Evolutionary conservation across 2,329 filamentous ascomycete species (phyloP).

Genomic region (Diaporthe sp.): DNA sequence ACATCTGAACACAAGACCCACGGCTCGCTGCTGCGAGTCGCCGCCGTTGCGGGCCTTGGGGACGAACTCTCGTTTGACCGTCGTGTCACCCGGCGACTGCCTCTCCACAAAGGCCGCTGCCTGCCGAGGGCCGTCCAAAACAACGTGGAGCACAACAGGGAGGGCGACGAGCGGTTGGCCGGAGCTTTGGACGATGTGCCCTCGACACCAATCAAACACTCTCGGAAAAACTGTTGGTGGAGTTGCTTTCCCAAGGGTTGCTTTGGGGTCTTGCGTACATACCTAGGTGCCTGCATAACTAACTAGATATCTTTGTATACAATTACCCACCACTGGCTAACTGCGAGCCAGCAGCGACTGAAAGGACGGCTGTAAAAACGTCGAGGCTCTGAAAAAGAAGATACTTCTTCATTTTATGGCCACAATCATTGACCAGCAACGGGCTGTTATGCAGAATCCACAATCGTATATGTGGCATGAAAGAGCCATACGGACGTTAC

Average conservation of each 20-base stretch:
- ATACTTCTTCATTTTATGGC: neutral
- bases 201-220: too few relatives aligned
- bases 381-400: neutral
- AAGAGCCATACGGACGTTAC: neutral
- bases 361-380: neutral
- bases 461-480: neutral
- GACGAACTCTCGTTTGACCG: neutral
- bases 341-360: neutral
- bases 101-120: neutral
- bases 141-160: neutral
- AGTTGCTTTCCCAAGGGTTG: neutral
- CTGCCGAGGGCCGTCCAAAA: neutral
- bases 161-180: neutral
- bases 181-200: neutral
- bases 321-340: too few relatives aligned
- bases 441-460: neutral
- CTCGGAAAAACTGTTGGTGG: neutral
- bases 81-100: slow-evolving; percentile 4
- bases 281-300: neutral
- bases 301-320: neutral
- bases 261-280: neutral
- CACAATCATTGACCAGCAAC: neutral
- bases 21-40: slow-evolving; percentile 22
- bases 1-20: neutral
- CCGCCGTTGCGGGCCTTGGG: neutral